Conservation (phyloP, 805 yeast genomes). For the Saccharomycopsis sp. region DNA sequence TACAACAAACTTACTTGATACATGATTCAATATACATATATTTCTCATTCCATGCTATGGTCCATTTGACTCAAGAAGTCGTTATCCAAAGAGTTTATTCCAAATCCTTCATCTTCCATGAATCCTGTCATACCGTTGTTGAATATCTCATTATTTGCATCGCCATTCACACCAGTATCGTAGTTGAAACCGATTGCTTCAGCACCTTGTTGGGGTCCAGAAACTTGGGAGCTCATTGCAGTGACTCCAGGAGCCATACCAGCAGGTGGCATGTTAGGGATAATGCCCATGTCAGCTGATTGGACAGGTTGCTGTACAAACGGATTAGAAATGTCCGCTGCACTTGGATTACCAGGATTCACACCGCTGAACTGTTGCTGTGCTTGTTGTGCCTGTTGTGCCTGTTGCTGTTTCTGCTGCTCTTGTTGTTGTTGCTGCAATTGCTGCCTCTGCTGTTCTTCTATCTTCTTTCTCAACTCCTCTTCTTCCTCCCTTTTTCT, state of each 20-base stretch:
- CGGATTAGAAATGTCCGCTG: no score
- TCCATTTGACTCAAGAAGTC: constrained; percentile 31
- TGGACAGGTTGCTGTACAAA: no score
- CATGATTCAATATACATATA: no score
- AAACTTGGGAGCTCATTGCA: no score
- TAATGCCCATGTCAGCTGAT: no score
- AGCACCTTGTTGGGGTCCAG: no score
- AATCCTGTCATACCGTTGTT: constrained; percentile 15
- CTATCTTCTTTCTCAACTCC: constrained; percentile 4
- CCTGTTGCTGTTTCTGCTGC: constrained; percentile 12
- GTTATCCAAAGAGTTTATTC: constrained; percentile 26
- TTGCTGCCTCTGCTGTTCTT: constrained; percentile 4
- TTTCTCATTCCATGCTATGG: constrained; percentile 28
- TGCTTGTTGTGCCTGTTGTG: constrained; percentile 4
- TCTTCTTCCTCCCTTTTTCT: constrained; percentile 10
- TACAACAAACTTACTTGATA: no score
- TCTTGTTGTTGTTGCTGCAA: constrained; percentile 4
- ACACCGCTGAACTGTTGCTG: neutral
- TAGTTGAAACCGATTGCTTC: constrained; percentile 9
- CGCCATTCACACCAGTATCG: constrained; percentile 3
- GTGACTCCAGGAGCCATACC: no score
- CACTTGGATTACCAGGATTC: no score
- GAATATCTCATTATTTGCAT: constrained; percentile 13
- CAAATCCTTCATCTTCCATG: constrained; percentile 30
- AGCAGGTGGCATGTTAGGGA: no score